Percentiles rank a stretch among this genome's conserved stretches.
Evolutionary conservation across 495 filamentous ascomycete species (phyloP).

Genomic region (Clavariopsis aquatica): DNA sequence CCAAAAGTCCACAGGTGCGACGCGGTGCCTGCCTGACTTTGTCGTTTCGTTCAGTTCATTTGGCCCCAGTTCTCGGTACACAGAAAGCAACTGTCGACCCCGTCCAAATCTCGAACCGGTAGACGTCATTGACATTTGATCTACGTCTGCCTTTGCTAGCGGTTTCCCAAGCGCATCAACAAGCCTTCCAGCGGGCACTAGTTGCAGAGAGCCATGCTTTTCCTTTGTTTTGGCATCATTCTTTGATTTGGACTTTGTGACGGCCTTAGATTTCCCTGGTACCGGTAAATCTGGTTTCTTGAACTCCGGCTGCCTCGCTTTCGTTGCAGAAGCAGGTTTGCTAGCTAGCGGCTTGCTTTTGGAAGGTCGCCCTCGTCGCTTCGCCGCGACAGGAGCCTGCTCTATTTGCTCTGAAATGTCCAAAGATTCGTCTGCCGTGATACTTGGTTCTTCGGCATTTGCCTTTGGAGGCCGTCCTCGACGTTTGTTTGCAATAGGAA

Average conservation of each 20-base stretch:
- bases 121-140: slow-evolving; percentile 22
- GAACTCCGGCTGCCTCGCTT: slow-evolving; percentile 13
- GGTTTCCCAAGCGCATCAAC: slow-evolving; percentile 23
- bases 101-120: slow-evolving; percentile 52
- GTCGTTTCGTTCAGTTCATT: slow-evolving; percentile 52
- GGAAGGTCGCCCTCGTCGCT: slow-evolving; percentile 15
- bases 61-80: slow-evolving; percentile 69
- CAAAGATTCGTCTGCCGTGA: neutral
- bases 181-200: slow-evolving; percentile 14
- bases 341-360: slow-evolving; percentile 2
- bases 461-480: neutral
- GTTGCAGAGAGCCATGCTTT: slow-evolving; percentile 19
- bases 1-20: slow-evolving; percentile 86
- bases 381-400: slow-evolving; percentile 1
- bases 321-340: neutral
- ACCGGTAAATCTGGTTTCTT: slow-evolving; percentile 16
- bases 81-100: slow-evolving; percentile 63
- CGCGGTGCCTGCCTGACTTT: slow-evolving; percentile 58
- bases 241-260: slow-evolving; percentile 32
- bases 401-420: slow-evolving; percentile 7
- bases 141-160: slow-evolving; percentile 18
- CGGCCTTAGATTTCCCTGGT: slow-evolving; percentile 21
- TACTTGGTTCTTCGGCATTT: neutral
- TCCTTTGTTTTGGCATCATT: slow-evolving; percentile 29
- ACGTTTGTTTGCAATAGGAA: slow-evolving; percentile 2